Percentiles rank a stretch among this genome's conserved stretches.
Conservation (phyloP, 768 basidiomycete genomes). For the Boletus rubescentipes region DNA sequence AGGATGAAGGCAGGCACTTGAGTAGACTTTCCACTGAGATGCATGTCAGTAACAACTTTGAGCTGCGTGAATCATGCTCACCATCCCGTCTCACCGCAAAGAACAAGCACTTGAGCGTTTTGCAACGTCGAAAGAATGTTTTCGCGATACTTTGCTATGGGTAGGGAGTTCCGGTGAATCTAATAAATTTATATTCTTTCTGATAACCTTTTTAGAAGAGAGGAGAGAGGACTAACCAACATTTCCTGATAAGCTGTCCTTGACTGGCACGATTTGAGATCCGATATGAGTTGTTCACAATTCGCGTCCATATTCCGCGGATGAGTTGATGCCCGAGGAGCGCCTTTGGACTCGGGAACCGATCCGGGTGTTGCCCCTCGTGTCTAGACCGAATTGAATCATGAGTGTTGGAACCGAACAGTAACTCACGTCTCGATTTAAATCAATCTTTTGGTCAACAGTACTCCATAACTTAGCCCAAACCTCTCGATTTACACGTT, state of each 20-base stretch:
- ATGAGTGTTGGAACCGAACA: not conserved
- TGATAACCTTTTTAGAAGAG: not conserved
- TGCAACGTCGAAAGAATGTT: slow-evolving; percentile 71
- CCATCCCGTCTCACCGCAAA: slow-evolving; percentile 85
- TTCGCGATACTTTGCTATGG: slow-evolving; percentile 81
- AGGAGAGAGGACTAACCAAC: slow-evolving; percentile 56
- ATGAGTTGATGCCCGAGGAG: slow-evolving; percentile 2
- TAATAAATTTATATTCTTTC: slow-evolving; percentile 28
- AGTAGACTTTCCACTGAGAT: slow-evolving; percentile 87
- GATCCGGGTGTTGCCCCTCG: slow-evolving; percentile 21
- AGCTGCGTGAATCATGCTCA: slow-evolving; percentile 42
- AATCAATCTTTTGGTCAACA: slow-evolving; percentile 57
- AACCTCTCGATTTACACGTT: slow-evolving; percentile 59
- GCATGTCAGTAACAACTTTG: slow-evolving; percentile 1
- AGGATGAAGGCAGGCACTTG: slow-evolving; percentile 94
- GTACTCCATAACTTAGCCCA: slow-evolving; percentile 73
- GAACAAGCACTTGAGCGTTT: slow-evolving; percentile 77
- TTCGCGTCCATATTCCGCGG: slow-evolving; percentile 17
- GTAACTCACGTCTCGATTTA: slow-evolving; percentile 41
- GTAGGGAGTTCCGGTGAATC: slow-evolving; percentile 74
- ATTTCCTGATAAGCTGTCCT: slow-evolving; percentile 79
- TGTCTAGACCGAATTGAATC: slow-evolving; percentile 15
- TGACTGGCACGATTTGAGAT: slow-evolving; percentile 60
- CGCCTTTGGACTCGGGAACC: slow-evolving; percentile 15
- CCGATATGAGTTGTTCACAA: slow-evolving; percentile 53